Base-by-base conservation (phyloP, 1,139 yeast species). In the Saccharomyces hybrid region DNA sequence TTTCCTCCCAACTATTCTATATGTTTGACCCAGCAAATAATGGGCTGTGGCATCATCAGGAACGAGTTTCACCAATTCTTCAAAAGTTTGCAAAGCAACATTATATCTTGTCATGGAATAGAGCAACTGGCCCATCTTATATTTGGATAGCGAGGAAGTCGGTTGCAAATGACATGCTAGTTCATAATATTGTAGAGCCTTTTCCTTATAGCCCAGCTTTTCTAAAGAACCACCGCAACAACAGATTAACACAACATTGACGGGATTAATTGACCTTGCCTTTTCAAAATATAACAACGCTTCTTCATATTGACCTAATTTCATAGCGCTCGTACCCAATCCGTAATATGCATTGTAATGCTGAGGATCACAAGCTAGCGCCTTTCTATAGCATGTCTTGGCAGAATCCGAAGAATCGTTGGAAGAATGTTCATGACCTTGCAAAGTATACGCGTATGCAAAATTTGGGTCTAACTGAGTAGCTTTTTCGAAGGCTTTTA, bases 271-370 rank as follows among this genome's bases (percentile, higher is more conserved):
- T 46, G 85, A 81, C 20, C 88, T 82, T 0, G 99, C 99, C 64
- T 86, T 87, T 51, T 89, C 76, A 73, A 93, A 90, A 70, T 90
- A 96, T 58, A 83, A 80, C 63, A 90, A 93, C 0, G 99, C 96
- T 64, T 84, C 83, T 48, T 80, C 83, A 63, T 83, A 83, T 64
- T 89, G 91, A 3, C 97, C 98, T 53, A 90, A 73, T 63, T 90
- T 88, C 68, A 90, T 79, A 68, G 86, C 88, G 46, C 91, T 95
- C 95, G 90, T 90, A 6, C 99, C 99, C 56, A 95, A 80, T 25
- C 99, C 99, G 65, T 93, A 95, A 65, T 93, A 83, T 0, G 99
- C 98, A 71, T 93, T 93, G 70, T 91, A 93, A 68, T 90, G 97
- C 56, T 93, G 78, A 51, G 85, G 78, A 64, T 93, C 96, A 48